A percentile compares a stretch with the other conserved stretches of the same genome.
Evolutionary conservation across 768 basidiomycete species (phyloP).

Genomic region (Trametes cingulata): DNA sequence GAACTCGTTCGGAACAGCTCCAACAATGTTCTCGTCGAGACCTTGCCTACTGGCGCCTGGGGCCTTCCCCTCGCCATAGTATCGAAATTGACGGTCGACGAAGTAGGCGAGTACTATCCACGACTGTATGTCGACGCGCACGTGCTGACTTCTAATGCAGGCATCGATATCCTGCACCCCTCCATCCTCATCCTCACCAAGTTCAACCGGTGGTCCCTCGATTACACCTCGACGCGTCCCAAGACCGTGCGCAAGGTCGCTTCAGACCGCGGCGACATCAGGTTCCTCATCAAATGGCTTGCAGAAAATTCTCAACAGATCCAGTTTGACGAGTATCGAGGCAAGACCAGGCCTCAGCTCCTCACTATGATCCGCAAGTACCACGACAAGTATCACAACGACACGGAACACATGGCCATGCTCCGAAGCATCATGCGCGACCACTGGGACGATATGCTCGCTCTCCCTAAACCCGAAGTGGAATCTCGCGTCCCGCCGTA

Average conservation of each 20-base stretch:
- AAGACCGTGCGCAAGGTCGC: constrained; percentile 7
- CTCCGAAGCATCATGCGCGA: constrained; percentile 10
- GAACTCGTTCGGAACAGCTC: neutral
- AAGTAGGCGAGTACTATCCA: neutral
- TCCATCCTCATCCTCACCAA: constrained; percentile 15
- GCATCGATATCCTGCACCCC: constrained; percentile 12
- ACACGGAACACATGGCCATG: neutral
- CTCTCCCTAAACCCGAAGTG: neutral
- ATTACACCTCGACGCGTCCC: constrained; percentile 7
- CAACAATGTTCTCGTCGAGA: constrained; percentile 15
- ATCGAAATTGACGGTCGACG: neutral
- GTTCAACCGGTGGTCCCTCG: constrained; percentile 15
- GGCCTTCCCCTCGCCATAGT: constrained; percentile 4
- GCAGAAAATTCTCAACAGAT: neutral
- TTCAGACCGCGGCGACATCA: constrained; percentile 8
- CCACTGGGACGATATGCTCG: constrained; percentile 15
- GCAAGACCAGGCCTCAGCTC: constrained; percentile 13
- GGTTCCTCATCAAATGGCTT: constrained; percentile 10
- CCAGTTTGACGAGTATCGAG: constrained; percentile 5
- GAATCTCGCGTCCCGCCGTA: neutral
- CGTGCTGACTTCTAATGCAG: neutral
- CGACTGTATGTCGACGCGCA: too few species aligned
- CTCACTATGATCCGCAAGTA: constrained; percentile 15
- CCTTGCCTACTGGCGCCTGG: neutral
- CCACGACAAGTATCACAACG: constrained; percentile 10